Conservation (phyloP, 2,329 filamentous ascomycete genomes). For the Diatrype stigma region DNA sequence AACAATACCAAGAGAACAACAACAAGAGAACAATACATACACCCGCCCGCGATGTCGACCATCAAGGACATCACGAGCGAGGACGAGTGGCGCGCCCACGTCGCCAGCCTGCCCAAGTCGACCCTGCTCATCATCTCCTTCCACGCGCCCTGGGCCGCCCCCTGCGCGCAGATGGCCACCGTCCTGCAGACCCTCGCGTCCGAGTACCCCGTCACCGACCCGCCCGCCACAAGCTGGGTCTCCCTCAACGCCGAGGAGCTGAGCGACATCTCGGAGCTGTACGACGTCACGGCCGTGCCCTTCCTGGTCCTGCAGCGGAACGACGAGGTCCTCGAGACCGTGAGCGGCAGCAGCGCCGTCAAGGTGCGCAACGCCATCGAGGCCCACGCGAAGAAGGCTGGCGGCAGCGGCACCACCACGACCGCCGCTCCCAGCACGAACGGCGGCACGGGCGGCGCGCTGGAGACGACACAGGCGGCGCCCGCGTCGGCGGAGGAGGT, state of each 20-base stretch:
- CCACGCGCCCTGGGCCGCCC: conserved; percentile 93
- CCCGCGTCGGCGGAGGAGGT: conserved; percentile 30
- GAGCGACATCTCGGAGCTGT: conserved; percentile 83
- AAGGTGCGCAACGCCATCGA: conserved; percentile 86
- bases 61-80: conserved; percentile 74
- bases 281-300: conserved; percentile 92
- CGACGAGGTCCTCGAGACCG: conserved; percentile 72
- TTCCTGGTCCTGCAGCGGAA: conserved; percentile 81
- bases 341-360: conserved; percentile 84
- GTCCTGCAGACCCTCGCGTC: conserved; percentile 81
- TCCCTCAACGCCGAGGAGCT: conserved; percentile 93
- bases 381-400: conserved; percentile 59
- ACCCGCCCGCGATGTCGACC: conserved; percentile 61
- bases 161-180: conserved; percentile 88
- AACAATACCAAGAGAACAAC: too few relatives aligned
- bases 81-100: conserved; percentile 66
- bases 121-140: conserved; percentile 86
- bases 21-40: too few relatives aligned
- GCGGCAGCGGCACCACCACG: too few relatives aligned
- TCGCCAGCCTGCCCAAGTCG: conserved; percentile 61
- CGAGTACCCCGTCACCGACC: conserved; percentile 70
- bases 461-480: conserved; percentile 34
- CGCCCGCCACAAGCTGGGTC: conserved; percentile 73
- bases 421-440: conserved; percentile 33
- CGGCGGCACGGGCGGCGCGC: conserved; percentile 31